Evolutionary conservation across 2,329 filamentous ascomycete genomes (phyloP).

Genomic region (Camillea tinctor): DNA sequence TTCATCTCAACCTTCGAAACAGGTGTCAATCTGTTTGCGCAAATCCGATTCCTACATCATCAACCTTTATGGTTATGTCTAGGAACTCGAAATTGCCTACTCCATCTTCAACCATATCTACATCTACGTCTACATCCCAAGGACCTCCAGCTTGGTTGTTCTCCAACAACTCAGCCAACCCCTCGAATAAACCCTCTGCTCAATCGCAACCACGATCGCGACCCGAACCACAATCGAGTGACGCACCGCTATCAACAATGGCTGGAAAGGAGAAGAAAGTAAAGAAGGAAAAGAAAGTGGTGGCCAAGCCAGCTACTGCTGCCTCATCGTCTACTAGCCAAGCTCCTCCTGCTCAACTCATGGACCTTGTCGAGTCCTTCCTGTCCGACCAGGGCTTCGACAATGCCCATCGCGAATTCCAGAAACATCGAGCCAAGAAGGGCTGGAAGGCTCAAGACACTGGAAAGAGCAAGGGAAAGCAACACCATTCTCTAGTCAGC

Average conservation of each 20-base stretch:
- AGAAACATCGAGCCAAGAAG: constrained; percentile 58
- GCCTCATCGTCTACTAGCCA: constrained; percentile 18
- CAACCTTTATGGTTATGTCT: constrained; percentile 15
- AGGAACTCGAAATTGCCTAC: constrained; percentile 3
- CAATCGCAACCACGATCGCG: background rate
- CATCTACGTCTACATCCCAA: constrained; percentile 13
- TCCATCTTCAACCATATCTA: constrained; percentile 11
- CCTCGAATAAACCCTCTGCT: constrained; percentile 7
- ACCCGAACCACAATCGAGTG: background rate
- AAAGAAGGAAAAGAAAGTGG: constrained; percentile 23
- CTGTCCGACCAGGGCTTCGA: constrained; percentile 65
- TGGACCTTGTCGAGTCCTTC: constrained; percentile 67
- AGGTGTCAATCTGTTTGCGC: background rate
- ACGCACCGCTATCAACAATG: constrained; percentile 17
- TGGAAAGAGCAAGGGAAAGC: constrained; percentile 28
- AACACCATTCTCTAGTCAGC: constrained; percentile 44
- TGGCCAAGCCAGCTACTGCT: constrained; percentile 18
- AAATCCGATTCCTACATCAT: background rate
- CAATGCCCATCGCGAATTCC: constrained; percentile 60
- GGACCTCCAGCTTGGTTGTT: constrained; percentile 35
- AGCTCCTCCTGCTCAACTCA: constrained; percentile 57
- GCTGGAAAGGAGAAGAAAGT: constrained; percentile 21
- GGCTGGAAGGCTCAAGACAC: constrained; percentile 41
- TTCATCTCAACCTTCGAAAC: constrained; percentile 1
- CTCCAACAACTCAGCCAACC: constrained; percentile 29